phyloP scores from a whole-genome alignment of 768 basidiomycete species.

The Russula abietina region DNA sequence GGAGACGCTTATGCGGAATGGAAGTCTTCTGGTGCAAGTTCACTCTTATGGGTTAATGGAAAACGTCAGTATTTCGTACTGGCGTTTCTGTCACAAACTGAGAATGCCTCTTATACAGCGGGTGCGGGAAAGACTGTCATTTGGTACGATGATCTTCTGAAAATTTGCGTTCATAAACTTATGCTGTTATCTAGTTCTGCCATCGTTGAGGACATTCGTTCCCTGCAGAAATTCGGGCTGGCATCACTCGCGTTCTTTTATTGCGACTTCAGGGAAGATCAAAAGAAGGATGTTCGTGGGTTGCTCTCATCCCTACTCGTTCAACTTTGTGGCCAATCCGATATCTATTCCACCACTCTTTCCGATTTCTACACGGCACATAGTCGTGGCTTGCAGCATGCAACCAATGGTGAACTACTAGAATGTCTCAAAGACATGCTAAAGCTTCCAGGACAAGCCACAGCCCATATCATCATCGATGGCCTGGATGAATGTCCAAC shows the following conservation, averaged over 20 bases:
- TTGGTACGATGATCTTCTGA: neutral
- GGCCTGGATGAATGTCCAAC: constrained; percentile 7
- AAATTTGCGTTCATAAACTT: neutral
- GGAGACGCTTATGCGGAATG: neutral
- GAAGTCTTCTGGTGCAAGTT: neutral
- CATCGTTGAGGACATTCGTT: neutral
- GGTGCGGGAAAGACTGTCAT: constrained; percentile 6
- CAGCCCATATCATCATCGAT: neutral
- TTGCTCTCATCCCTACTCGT: constrained; percentile 1
- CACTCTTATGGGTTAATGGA: constrained; percentile 6
- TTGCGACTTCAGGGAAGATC: constrained; percentile 1
- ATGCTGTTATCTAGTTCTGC: neutral
- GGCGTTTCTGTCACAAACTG: neutral
- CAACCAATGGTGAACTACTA: neutral
- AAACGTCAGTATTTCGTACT: constrained; percentile 1
- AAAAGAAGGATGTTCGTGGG: neutral
- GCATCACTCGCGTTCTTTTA: constrained; percentile 7
- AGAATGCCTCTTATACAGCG: neutral
- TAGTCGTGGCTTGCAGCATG: neutral
- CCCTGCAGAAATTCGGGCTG: neutral
- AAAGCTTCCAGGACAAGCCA: neutral
- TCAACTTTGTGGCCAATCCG: neutral
- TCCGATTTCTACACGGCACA: neutral
- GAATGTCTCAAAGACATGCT: constrained; percentile 5
- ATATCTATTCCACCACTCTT: neutral